phyloP scores from a whole-genome alignment of 208 protist species.

The Leishmania martiniquensis region DNA sequence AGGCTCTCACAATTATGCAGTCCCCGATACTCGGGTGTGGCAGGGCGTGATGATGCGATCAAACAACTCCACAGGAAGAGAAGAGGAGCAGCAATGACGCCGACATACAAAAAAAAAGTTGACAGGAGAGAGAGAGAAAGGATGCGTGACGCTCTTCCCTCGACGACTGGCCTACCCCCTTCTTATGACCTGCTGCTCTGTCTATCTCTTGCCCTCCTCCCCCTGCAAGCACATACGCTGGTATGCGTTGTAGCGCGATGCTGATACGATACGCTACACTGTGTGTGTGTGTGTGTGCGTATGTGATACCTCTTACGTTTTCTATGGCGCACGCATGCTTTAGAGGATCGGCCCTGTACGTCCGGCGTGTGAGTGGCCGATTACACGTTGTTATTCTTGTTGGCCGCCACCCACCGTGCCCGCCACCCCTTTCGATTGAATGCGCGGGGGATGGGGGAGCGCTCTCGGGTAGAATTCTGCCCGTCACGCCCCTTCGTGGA shows the following conservation, averaged over 20 bases:
- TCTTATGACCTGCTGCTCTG: not conserved
- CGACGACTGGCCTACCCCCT: not conserved
- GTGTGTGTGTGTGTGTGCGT: not conserved
- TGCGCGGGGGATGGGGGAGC: not conserved
- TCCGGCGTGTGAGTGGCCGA: not conserved
- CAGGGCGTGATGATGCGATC: not conserved
- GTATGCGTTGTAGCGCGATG: not conserved
- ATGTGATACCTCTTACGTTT: not conserved
- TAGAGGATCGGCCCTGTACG: not conserved
- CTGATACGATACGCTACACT: not conserved
- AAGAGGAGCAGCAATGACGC: not conserved
- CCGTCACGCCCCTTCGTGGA: not conserved
- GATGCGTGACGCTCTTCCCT: not conserved
- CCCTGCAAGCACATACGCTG: too few relatives aligned
- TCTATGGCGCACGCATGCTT: not conserved
- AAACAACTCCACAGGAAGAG: not conserved
- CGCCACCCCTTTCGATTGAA: not conserved
- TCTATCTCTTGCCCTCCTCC: not conserved
- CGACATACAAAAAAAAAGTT: slow-evolving; percentile 1
- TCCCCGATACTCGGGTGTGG: not conserved
- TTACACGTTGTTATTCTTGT: not conserved
- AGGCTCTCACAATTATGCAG: not conserved
- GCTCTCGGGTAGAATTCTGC: not conserved
- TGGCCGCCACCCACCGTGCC: not conserved
- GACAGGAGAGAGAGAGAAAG: not conserved